Conservation (phyloP, 306 rosid genomes). For the Fragaria nilgerrensis region DNA sequence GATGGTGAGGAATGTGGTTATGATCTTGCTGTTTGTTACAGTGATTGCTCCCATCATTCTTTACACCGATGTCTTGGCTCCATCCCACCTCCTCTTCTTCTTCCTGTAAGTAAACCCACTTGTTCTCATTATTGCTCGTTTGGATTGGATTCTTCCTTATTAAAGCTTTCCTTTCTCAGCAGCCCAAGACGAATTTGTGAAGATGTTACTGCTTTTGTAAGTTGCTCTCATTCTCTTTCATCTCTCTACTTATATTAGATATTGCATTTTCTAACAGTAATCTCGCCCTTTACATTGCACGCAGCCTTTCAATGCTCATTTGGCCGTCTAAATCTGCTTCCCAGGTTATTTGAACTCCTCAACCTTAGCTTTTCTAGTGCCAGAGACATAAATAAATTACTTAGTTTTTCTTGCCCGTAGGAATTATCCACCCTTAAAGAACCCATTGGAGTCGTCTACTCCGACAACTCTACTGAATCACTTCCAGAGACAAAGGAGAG, state of each 20-base stretch:
- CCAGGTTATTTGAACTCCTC: conserved; percentile 42
- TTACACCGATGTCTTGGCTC: conserved; percentile 77
- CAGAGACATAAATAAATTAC: background rate
- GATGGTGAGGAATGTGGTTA: conserved; percentile 69
- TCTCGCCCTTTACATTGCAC: conserved; percentile 6
- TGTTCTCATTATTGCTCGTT: background rate
- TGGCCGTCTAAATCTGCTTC: conserved; percentile 68
- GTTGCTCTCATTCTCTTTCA: conserved; percentile 24
- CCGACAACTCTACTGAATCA: conserved; percentile 35
- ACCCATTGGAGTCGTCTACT: conserved; percentile 58
- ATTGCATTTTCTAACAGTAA: conserved; percentile 6
- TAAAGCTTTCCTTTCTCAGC: background rate
- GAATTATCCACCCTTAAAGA: conserved; percentile 59
- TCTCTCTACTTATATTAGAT: no score
- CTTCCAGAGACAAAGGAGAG: conserved; percentile 21
- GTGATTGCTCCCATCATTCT: conserved; percentile 88
- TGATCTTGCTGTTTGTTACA: conserved; percentile 57
- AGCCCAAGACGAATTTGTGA: conserved; percentile 57
- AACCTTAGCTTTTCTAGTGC: background rate
- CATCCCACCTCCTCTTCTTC: conserved; percentile 30
- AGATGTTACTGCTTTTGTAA: conserved; percentile 66
- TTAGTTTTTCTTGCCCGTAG: conserved; percentile 39
- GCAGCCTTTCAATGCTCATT: conserved; percentile 55
- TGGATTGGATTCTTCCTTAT: background rate
- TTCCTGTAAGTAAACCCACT: conserved; percentile 43